Percentiles rank a stretch among this genome's conserved stretches.
Evolutionary conservation across 257 asterid genomes (phyloP).

Genomic region (Craterostigma plantagineum): DNA sequence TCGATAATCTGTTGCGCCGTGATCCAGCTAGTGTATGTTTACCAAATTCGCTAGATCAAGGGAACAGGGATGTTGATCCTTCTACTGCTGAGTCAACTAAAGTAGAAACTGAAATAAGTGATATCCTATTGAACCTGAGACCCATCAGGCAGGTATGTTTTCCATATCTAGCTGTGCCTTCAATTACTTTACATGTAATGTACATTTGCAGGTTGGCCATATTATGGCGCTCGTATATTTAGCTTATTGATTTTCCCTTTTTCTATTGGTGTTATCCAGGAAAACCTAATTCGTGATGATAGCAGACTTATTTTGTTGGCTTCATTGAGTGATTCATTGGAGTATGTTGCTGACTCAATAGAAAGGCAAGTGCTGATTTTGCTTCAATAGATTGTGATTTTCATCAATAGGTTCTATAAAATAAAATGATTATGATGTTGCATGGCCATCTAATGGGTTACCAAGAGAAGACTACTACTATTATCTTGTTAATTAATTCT

Average conservation of each 20-base stretch:
- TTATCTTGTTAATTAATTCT: no score
- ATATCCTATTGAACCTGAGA: slow-evolving; percentile 55
- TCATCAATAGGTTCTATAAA: no score
- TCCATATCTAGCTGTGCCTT: slow-evolving; percentile 8
- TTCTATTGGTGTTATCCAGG: slow-evolving; percentile 33
- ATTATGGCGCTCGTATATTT: slow-evolving; percentile 6
- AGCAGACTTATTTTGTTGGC: slow-evolving; percentile 85
- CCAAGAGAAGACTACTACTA: no score
- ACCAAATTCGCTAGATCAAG: slow-evolving; percentile 41
- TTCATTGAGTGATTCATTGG: slow-evolving; percentile 92
- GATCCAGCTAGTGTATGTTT: slow-evolving; percentile 79
- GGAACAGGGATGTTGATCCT: slow-evolving; percentile 21
- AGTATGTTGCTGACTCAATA: slow-evolving; percentile 86
- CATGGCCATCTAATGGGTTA: no score
- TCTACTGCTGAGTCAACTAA: slow-evolving; percentile 37
- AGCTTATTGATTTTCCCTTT: slow-evolving; percentile 7
- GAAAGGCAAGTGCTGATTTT: slow-evolving; percentile 48
- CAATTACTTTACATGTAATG: slow-evolving; percentile 6
- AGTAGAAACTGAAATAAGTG: slow-evolving; percentile 63
- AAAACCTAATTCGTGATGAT: slow-evolving; percentile 89
- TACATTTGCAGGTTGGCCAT: not conserved
- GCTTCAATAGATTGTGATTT: not conserved
- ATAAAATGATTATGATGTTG: no score
- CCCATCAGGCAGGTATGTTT: slow-evolving; percentile 81
- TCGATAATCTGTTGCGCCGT: slow-evolving; percentile 73